phyloP scores from a whole-genome alignment of 805 yeast genomes.

The Pichia californica region DNA sequence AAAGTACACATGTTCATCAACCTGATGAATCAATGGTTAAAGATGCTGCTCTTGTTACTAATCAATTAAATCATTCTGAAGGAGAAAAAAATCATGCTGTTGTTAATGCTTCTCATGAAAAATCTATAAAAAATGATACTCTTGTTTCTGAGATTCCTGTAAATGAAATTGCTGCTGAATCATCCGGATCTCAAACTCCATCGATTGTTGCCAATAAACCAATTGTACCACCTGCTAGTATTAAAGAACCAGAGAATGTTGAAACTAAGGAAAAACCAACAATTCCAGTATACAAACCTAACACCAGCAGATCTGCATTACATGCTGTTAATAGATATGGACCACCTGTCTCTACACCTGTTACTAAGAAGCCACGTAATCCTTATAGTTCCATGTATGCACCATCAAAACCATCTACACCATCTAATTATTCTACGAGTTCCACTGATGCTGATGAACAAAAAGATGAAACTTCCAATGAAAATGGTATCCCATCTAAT shows the following conservation, averaged over 20 bases:
- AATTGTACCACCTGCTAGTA: too few relatives aligned
- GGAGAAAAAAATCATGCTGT: too few relatives aligned
- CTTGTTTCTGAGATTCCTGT: too few relatives aligned
- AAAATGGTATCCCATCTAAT: too few relatives aligned
- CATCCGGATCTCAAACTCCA: too few relatives aligned
- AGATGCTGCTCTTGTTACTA: background rate
- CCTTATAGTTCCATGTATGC: conserved; percentile 11
- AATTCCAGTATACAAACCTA: background rate
- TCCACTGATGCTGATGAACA: too few relatives aligned
- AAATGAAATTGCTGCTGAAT: too few relatives aligned
- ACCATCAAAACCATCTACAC: background rate
- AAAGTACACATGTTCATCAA: background rate
- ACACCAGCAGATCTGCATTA: background rate
- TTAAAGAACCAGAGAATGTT: too few relatives aligned
- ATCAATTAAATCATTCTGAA: too few relatives aligned
- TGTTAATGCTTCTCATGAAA: too few relatives aligned
- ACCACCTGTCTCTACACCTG: conserved; percentile 1
- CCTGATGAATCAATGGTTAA: background rate
- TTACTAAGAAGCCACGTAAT: conserved; percentile 4
- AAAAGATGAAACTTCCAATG: conserved; percentile 12
- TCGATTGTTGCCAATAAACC: too few relatives aligned
- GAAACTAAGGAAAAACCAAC: background rate
- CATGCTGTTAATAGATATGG: conserved; percentile 8
- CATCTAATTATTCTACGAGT: conserved; percentile 4
- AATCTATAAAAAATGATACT: too few relatives aligned